Evolutionary conservation across 805 yeast species (phyloP).

Genomic region (Wickerhamomyces strasburgensis): DNA sequence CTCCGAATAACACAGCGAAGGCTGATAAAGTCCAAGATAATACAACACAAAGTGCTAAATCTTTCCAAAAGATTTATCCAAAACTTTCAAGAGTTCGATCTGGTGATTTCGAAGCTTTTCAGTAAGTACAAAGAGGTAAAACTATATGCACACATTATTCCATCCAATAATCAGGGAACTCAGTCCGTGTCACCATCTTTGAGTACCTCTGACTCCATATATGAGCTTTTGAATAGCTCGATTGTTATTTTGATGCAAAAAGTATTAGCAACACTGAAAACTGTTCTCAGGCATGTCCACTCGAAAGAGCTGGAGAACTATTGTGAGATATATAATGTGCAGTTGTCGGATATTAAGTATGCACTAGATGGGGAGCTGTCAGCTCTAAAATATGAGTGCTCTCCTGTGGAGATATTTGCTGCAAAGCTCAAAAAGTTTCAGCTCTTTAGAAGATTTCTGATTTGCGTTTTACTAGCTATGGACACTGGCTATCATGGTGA

Average conservation of each 20-base stretch:
- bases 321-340: conserved; percentile 39
- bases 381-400: background rate
- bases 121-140: conserved; percentile 27
- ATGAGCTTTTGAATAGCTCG: conserved; percentile 26
- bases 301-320: conserved; percentile 35
- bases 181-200: background rate
- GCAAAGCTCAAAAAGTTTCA: conserved; percentile 32
- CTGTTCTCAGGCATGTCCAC: conserved; percentile 27
- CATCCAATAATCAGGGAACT: no score
- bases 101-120: conserved; percentile 24
- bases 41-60: conserved; percentile 13
- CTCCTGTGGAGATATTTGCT: conserved; percentile 22
- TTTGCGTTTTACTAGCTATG: conserved; percentile 38
- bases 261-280: conserved; percentile 22
- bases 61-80: conserved; percentile 17
- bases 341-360: conserved; percentile 26
- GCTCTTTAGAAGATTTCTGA: conserved; percentile 35
- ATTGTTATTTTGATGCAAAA: conserved; percentile 31
- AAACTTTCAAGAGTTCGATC: conserved; percentile 24
- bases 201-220: conserved; percentile 4
- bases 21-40: conserved; percentile 4
- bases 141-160: conserved; percentile 20
- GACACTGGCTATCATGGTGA: conserved; percentile 13
- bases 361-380: no score
- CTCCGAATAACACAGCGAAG: conserved; percentile 1